Evolutionary conservation across 495 filamentous ascomycete genomes (phyloP), one percentile per base, ranked within the genome.

Genomic region (Terfezia boudieri): DNA sequence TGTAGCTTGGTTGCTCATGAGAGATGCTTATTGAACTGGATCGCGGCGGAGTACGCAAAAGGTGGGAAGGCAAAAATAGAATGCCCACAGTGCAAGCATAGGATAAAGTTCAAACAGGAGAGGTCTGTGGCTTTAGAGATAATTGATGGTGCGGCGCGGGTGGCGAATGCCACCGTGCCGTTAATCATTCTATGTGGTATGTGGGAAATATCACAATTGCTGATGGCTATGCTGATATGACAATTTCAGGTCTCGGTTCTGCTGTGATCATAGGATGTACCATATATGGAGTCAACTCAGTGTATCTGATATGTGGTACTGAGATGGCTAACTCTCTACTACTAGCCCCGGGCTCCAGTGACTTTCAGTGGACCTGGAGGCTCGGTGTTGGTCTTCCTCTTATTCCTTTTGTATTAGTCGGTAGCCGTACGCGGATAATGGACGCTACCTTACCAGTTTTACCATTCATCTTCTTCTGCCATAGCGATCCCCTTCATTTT

Each of bases 1-100:
- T 98, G 90, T 68, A 83, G 81, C 20, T 71, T 98, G 36, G 82
- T 82, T 52, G 90, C 89, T 2, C 90, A 98, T 67, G 84, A 95
- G 66, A 75, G 77, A 23, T 98, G 90, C 65, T 72, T 98, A 43
- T 73, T 95, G 32, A 80, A 84, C 64, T 98, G 86, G 86, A 77
- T 96, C 8, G 81, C 84, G 17, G 66, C 73, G 71, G 36, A 74
- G 74, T 26, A 68, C 73, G 56, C 74, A 70, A 65, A 74, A 71
- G 69, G 70, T 32, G 57, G 61, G 4, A 61, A 62, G 17, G 71
- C 71, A 55, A 81, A 77, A 55, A 76, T 94, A 60, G 66, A 73
- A 52, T 98, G 90, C 64, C 86, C 88, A 8, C 81, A 88, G 58
- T 98, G 90, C 74, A 88, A 90, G 63, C 74, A 77, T 1, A 76